These are phyloP conservation scores for Pneumocystis oryctolagi DNA, from an alignment of 1,139 yeast genomes.

Conservation along the genomic window DNA sequence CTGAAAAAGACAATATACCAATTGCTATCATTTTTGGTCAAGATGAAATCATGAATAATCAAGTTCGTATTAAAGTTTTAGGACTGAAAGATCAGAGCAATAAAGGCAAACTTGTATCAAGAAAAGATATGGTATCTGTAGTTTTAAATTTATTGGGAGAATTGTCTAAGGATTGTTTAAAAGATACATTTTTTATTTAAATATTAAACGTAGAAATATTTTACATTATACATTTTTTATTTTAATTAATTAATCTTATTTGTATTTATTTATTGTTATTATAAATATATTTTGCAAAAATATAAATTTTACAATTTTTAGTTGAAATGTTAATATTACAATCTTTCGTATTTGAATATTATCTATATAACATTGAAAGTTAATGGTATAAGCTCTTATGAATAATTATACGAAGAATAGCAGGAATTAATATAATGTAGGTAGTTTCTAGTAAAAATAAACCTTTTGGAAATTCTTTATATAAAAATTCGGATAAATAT, in stretches of 20 bases:
- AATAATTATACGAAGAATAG: background rate
- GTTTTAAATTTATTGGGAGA: slow-evolving; percentile 28
- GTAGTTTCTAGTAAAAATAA: background rate
- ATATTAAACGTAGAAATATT: background rate
- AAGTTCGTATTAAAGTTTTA: slow-evolving; percentile 67
- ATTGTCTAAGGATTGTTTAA: background rate
- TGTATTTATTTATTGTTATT: background rate
- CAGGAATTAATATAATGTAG: background rate
- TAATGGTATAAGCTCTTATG: background rate
- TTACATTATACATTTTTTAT: background rate
- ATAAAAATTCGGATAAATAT: background rate
- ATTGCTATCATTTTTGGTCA: slow-evolving; percentile 87
- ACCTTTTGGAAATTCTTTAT: background rate
- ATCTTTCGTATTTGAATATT: background rate
- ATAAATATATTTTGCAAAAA: background rate
- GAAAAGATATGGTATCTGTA: slow-evolving; percentile 41
- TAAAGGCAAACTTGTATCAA: slow-evolving; percentile 62
- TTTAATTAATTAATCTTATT: background rate
- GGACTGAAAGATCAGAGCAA: slow-evolving; percentile 71
- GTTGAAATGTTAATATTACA: no score
- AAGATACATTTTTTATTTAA: background rate
- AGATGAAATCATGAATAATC: slow-evolving; percentile 73
- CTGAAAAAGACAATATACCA: slow-evolving; percentile 86
- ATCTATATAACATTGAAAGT: background rate
- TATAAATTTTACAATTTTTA: background rate